Conservation (phyloP, 2,329 filamentous ascomycete genomes). For the Talaromyces piceae region DNA sequence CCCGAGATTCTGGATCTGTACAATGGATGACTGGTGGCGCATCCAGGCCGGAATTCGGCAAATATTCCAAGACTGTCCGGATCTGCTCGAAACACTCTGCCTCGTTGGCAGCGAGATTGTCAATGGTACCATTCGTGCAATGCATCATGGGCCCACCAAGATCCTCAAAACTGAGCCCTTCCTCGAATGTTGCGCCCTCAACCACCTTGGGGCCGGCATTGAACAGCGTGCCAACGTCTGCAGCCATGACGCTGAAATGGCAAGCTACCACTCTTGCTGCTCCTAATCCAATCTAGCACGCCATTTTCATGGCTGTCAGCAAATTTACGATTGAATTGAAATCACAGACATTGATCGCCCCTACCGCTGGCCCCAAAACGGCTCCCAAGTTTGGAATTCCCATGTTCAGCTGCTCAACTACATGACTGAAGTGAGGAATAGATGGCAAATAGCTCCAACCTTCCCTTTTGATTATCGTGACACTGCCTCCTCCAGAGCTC, state of each 20-base stretch:
- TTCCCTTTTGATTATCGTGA: constrained; percentile 49
- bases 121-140: constrained; percentile 59
- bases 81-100: constrained; percentile 56
- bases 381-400: constrained; percentile 60
- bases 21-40: constrained; percentile 44
- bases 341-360: background rate
- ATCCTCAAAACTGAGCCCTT: constrained; percentile 52
- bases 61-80: constrained; percentile 48
- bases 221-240: constrained; percentile 54
- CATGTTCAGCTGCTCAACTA: constrained; percentile 52
- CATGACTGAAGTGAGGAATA: constrained; percentile 46
- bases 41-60: constrained; percentile 51
- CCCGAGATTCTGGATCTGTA: constrained; percentile 45
- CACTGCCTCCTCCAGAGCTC: constrained; percentile 54
- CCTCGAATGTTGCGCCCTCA: constrained; percentile 56
- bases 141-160: constrained; percentile 56
- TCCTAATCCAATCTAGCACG: constrained; percentile 56
- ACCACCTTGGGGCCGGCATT: constrained; percentile 60
- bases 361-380: constrained; percentile 52
- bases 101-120: constrained; percentile 56
- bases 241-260: constrained; percentile 61
- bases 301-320: background rate
- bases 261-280: constrained; percentile 55
- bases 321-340: background rate
- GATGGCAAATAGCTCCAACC: constrained; percentile 56